Conservation (phyloP, 345 rosid species). For the Acer saccharum region DNA sequence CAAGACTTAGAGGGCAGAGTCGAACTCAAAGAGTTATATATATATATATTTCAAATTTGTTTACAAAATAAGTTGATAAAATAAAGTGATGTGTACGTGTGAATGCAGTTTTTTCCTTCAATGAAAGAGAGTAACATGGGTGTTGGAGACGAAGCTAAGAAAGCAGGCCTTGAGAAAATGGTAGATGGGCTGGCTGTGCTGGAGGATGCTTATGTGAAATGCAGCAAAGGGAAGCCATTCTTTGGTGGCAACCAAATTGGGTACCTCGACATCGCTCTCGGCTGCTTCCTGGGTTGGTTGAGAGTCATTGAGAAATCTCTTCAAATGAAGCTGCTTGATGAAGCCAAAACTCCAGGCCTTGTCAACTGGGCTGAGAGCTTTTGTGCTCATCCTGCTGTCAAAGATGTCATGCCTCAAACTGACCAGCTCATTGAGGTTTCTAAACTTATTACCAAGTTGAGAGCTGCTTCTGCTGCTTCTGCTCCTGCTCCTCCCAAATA, state of each 20-base stretch:
- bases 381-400: slow-evolving; percentile 54
- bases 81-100: neutral
- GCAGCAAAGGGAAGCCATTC: slow-evolving; percentile 68
- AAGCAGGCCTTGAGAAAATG: slow-evolving; percentile 31
- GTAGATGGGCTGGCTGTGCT: slow-evolving; percentile 42
- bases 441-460: slow-evolving; percentile 23
- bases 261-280: slow-evolving; percentile 65
- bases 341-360: slow-evolving; percentile 46
- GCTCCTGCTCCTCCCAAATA: slow-evolving; percentile 5
- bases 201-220: slow-evolving; percentile 49
- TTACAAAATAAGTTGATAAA: no score
- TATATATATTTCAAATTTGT: no score
- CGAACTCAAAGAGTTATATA: no score
- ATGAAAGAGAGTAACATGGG: slow-evolving; percentile 28
- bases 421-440: slow-evolving; percentile 63
- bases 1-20: no score
- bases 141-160: slow-evolving; percentile 39
- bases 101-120: slow-evolving; percentile 53
- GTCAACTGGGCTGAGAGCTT: slow-evolving; percentile 57
- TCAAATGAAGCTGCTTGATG: slow-evolving; percentile 40
- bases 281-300: slow-evolving; percentile 56
- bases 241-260: slow-evolving; percentile 74
- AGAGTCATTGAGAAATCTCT: slow-evolving; percentile 41
- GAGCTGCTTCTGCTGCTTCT: neutral
- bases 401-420: slow-evolving; percentile 61